A percentile compares a stretch with the other conserved stretches of the same genome.
Evolutionary conservation across 139 green algal genomes (phyloP).

Genomic region (Picochlorum sp.): DNA sequence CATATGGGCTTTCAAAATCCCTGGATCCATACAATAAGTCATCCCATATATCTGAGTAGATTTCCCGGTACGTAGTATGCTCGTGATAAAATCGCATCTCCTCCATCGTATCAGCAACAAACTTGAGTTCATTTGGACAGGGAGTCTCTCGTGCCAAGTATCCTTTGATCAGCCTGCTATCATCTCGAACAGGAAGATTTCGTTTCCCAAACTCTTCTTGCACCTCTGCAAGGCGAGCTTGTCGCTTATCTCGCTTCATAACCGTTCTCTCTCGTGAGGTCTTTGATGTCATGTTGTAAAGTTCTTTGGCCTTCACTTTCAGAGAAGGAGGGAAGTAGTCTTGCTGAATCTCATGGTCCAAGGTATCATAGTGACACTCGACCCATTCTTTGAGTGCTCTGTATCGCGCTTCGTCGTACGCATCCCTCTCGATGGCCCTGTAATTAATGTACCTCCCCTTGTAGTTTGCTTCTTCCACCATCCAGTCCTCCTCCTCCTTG

Average conservation of each 20-base stretch:
- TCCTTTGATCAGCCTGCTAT: not conserved
- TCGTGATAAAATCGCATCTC: constrained; percentile 3
- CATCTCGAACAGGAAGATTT: not conserved
- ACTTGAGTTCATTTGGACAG: constrained; percentile 1
- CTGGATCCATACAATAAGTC: not conserved
- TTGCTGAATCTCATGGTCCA: too few species aligned
- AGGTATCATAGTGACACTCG: too few species aligned
- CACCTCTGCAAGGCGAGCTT: constrained; percentile 1
- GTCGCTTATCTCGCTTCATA: not conserved
- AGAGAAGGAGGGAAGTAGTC: too few species aligned
- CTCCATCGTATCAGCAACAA: not conserved
- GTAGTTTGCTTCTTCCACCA: too few species aligned
- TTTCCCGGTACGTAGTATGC: not conserved
- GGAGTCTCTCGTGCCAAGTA: not conserved
- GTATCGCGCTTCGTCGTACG: too few species aligned
- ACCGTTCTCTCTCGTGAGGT: not conserved
- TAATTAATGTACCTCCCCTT: too few species aligned
- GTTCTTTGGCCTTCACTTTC: too few species aligned
- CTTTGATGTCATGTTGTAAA: too few species aligned
- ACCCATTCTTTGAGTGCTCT: too few species aligned
- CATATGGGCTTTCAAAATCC: not conserved
- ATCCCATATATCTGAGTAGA: not conserved
- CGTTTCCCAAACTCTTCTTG: not conserved
- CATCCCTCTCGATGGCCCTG: too few species aligned
- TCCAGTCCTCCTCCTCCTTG: not conserved